These are phyloP conservation scores for Aegilops bicornis DNA, from an alignment of 176 grass and related monocot species.

Conservation along the genomic window DNA sequence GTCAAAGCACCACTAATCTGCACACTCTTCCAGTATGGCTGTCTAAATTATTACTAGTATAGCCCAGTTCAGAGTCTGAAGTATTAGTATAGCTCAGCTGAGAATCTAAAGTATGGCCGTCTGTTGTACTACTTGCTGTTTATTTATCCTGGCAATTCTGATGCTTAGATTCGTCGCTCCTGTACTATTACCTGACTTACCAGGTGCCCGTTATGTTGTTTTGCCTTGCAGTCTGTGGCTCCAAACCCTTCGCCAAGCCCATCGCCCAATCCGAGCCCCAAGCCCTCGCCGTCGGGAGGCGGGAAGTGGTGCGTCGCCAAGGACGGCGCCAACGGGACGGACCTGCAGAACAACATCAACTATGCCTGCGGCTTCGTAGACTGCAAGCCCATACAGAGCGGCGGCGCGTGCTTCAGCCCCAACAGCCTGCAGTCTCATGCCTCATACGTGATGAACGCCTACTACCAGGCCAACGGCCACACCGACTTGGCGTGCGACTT, in stretches of 20 bases:
- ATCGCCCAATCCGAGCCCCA: slow-evolving; percentile 27
- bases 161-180: not conserved
- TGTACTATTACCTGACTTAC: not conserved
- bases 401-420: slow-evolving; percentile 60
- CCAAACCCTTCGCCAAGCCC: slow-evolving; percentile 29
- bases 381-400: slow-evolving; percentile 52
- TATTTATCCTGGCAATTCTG: not conserved
- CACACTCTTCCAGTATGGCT: too few species aligned
- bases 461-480: slow-evolving; percentile 53
- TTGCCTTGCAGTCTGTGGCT: slow-evolving; percentile 36
- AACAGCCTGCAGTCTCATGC: slow-evolving; percentile 53
- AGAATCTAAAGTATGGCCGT: not conserved
- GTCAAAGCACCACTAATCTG: not conserved
- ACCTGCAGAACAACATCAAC: slow-evolving; percentile 81
- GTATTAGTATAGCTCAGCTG: not conserved
- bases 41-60: too few species aligned
- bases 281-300: slow-evolving; percentile 26
- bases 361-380: slow-evolving; percentile 56
- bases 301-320: slow-evolving; percentile 74
- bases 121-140: not conserved
- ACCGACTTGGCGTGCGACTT: slow-evolving; percentile 56
- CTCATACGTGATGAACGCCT: slow-evolving; percentile 66
- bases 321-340: slow-evolving; percentile 7
- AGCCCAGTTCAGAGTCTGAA: not conserved
- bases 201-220: not conserved